Evolutionary conservation across 768 basidiomycete genomes (phyloP), one percentile per base, ranked within the genome.

Genomic region (Termitomyces sp.): DNA sequence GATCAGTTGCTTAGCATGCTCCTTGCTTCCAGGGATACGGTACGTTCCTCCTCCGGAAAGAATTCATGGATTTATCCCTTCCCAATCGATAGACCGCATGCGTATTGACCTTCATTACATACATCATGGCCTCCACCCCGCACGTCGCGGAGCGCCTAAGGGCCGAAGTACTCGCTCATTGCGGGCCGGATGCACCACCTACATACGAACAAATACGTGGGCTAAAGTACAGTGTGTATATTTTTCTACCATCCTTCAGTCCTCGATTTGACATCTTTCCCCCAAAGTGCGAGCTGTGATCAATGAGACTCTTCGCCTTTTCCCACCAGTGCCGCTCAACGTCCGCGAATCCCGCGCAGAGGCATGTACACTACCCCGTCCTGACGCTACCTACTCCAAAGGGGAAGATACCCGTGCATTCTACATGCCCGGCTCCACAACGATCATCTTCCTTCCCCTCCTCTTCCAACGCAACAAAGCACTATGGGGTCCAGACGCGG

Each of bases 1-100:
- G 88, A 92, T 70, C 87, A 93, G 60, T 69, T 92, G 12, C 75
- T 92, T 48, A 92, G 83, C 64, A 83, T 91, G 67, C 72, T 94
- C 2, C 73, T 92, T 11, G 91, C 91, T 5, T 80, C 87, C 23
- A 72, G 91, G 54, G 91, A 94, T 70, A 91, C 91, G 37, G 87
- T 87, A 43, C 47, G 81, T 73, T 42, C 11, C 23, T 12, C 15
- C 12, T 19, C 33, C 3, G 10, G n/a, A 23, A 41, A 19, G 45
- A 17, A n/a, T 15, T 35, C 21, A 3, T 15, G 15, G 0, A 54
- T 8, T 35, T 30, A 35, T n/a, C 26, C 5, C 17, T 38, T 26
- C 15, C 30, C 17, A n/a, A 35, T 37, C 15, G 33, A 10, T 58
- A 88, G 86, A 90, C 89, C 0, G 81, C 89, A 21, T 83, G 82